Percentiles rank a stretch among this genome's conserved stretches.
Evolutionary conservation across 2,329 filamentous ascomycete species (phyloP).

Genomic region (Colletotrichum eremochloae): DNA sequence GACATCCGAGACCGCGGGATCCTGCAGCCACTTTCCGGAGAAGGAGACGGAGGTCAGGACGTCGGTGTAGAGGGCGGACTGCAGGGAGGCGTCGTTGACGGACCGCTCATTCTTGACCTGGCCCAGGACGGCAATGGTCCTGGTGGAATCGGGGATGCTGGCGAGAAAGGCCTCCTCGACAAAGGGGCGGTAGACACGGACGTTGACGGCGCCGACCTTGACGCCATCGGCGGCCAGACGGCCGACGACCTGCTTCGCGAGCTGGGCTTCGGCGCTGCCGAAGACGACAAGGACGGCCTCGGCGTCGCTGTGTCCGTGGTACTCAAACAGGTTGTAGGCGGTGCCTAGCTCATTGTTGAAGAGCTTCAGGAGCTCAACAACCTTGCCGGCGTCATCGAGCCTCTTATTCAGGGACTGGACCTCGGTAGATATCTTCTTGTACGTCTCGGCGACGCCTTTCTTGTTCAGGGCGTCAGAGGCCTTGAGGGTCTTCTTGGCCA

Average conservation of each 20-base stretch:
- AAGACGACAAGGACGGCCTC: conserved; percentile 92
- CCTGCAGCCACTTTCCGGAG: conserved; percentile 73
- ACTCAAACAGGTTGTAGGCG: conserved; percentile 93
- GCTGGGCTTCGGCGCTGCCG: conserved; percentile 89
- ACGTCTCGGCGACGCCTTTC: conserved; percentile 75
- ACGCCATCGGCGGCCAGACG: conserved; percentile 79
- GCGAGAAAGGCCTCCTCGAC: conserved; percentile 94
- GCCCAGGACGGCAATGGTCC: conserved; percentile 86
- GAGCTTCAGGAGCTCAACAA: conserved; percentile 75
- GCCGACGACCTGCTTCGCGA: conserved; percentile 84
- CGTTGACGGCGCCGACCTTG: conserved; percentile 89
- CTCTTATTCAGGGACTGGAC: conserved; percentile 75
- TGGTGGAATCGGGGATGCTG: conserved; percentile 80
- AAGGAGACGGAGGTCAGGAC: conserved; percentile 89
- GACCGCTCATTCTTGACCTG: conserved; percentile 83
- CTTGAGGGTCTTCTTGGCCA: conserved; percentile 84
- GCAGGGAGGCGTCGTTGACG: conserved; percentile 80
- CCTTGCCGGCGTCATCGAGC: conserved; percentile 79
- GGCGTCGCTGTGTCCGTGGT: conserved; percentile 84
- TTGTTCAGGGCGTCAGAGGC: conserved; percentile 85
- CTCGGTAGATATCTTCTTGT: conserved; percentile 74
- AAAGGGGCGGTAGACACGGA: conserved; percentile 95
- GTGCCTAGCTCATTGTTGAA: conserved; percentile 95
- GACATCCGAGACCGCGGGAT: conserved; percentile 80
- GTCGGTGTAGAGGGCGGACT: conserved; percentile 92